Percentiles rank a stretch among this genome's conserved stretches.
Evolutionary conservation across 495 filamentous ascomycete species (phyloP).

Genomic region (Xylaria longipes): DNA sequence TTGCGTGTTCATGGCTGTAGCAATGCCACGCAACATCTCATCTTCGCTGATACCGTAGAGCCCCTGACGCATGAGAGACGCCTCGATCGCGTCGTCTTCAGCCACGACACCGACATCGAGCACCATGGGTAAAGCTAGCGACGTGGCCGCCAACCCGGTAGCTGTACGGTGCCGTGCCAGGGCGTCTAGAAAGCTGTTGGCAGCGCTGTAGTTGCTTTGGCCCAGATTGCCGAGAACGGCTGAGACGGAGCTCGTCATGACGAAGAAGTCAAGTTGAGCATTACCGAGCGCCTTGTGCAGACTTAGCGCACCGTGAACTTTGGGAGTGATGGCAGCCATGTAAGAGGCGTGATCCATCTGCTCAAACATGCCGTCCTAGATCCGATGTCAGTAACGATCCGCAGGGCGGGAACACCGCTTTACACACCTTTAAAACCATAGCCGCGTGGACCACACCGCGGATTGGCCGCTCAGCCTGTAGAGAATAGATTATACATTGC

Average conservation of each 20-base stretch:
- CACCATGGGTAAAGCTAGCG: conserved; percentile 48
- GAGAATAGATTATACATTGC: conserved; percentile 25
- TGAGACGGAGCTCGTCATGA: conserved; percentile 55
- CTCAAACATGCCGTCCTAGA: conserved; percentile 30
- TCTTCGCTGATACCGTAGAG: conserved; percentile 44
- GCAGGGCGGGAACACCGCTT: not conserved
- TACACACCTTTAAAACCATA: conserved; percentile 43
- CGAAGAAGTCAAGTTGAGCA: conserved; percentile 63
- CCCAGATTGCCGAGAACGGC: conserved; percentile 54
- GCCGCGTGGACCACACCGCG: conserved; percentile 46
- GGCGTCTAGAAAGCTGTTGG: conserved; percentile 60
- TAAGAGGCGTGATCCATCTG: conserved; percentile 23
- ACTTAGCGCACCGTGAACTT: conserved; percentile 47
- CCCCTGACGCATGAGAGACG: conserved; percentile 34
- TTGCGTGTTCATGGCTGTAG: conserved; percentile 32
- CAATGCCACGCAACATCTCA: conserved; percentile 38
- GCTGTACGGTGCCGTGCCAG: conserved; percentile 48
- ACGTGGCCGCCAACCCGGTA: conserved; percentile 42
- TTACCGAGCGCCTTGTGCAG: conserved; percentile 47
- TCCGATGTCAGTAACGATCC: conserved; percentile 21
- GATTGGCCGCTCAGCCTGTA: conserved; percentile 37
- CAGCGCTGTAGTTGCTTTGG: conserved; percentile 64
- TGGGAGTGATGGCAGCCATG: conserved; percentile 40
- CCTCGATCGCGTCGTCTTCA: conserved; percentile 33
- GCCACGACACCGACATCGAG: conserved; percentile 47